Base-by-base conservation (phyloP, 768 basidiomycete genomes). In the Ephemerocybe angulata region DNA sequence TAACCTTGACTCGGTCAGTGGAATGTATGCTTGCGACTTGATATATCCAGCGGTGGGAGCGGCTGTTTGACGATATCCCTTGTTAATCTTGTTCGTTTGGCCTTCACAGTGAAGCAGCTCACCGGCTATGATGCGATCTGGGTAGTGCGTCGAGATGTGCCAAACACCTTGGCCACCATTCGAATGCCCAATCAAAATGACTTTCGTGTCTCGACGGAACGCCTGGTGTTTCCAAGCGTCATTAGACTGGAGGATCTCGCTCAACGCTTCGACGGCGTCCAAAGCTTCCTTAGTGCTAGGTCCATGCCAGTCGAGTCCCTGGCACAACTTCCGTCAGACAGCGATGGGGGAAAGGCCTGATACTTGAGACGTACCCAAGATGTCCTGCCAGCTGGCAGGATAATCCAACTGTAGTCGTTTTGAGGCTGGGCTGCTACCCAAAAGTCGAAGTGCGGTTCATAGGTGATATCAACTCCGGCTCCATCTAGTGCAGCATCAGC, bases 221-320 rank as follows among this genome's bases (percentile, higher is more conserved):
- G 55, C 59, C 75, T 80, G 81, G 15, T 63, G 35, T 52, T 67
- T 61, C 81, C 80, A 81, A 3, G 65, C 41, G 22, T 61, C 49
- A 15, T 65, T 66, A 3, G 53, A 51, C 6, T 69, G 59, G 3
- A 88, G 63, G 35, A 90, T 78, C 2, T 28, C 33, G 2, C 67
- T 64, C 31, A 94, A 71, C 2, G 86, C 83, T 25, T 80, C 78
- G 5, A 92, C 70, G 2, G 84, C 71, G 13, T 65, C 67, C 80
- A 88, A 90, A 1, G 81, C 86, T 63, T 94, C 90, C 13, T 69
- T 65, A 11, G 86, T 75, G 62, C 90, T 92, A 3, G 86, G 84
- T 0, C 93, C 94, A 62, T 92, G 94, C 93, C 93, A 96, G 67
- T 97, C 94, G 41, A 94, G 76, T 1, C 93, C 93, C 90, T 91